These are phyloP conservation scores for Boletus rubropictus DNA, from an alignment of 768 basidiomycete genomes.

Conservation along the genomic window DNA sequence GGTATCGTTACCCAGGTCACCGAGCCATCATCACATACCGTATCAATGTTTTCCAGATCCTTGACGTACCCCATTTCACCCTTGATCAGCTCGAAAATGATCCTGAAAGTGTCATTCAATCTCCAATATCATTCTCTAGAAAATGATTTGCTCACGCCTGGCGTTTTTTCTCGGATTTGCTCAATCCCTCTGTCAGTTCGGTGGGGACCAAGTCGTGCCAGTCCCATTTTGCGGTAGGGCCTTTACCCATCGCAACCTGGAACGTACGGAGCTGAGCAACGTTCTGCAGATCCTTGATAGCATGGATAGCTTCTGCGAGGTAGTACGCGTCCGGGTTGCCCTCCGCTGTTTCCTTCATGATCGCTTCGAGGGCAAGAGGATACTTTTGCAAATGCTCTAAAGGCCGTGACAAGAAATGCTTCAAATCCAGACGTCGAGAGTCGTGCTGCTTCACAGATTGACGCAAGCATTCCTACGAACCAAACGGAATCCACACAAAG, in stretches of 20 bases:
- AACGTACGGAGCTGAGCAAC: slow-evolving; percentile 83
- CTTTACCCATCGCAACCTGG: slow-evolving; percentile 84
- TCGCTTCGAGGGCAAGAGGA: slow-evolving; percentile 79
- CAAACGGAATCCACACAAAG: neutral
- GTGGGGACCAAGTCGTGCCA: slow-evolving; percentile 84
- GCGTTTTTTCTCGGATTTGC: slow-evolving; percentile 74
- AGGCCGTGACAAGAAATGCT: slow-evolving; percentile 56
- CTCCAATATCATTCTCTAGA: neutral
- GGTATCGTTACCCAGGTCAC: neutral
- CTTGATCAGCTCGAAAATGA: slow-evolving; percentile 93
- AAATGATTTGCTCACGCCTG: slow-evolving; percentile 58
- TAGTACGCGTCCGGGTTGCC: slow-evolving; percentile 82
- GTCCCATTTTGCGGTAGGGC: slow-evolving; percentile 74
- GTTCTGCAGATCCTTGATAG: slow-evolving; percentile 76
- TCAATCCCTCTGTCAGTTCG: slow-evolving; percentile 54
- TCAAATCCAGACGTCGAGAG: slow-evolving; percentile 54
- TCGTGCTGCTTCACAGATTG: slow-evolving; percentile 50
- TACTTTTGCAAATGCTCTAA: slow-evolving; percentile 62
- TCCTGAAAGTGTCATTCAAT: slow-evolving; percentile 37
- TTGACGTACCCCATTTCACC: slow-evolving; percentile 94
- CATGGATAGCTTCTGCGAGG: slow-evolving; percentile 74
- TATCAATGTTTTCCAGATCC: slow-evolving; percentile 81
- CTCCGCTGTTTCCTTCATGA: slow-evolving; percentile 73
- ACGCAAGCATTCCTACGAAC: slow-evolving; percentile 29
- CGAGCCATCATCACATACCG: slow-evolving; percentile 39